Conservation (phyloP, 208 protist genomes). For the Leishmania arabica region DNA sequence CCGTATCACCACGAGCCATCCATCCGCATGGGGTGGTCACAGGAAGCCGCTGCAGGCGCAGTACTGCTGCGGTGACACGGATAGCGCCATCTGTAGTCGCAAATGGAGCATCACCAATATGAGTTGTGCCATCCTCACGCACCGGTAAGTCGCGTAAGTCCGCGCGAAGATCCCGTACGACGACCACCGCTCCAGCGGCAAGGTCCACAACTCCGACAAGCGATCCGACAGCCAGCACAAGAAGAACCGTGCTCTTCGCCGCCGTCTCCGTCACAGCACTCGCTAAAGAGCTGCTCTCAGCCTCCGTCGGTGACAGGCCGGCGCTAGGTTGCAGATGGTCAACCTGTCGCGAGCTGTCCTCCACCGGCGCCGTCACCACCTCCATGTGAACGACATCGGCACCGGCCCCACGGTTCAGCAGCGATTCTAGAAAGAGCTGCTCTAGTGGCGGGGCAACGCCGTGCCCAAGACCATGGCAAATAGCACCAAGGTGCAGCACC, state of each 20-base stretch:
- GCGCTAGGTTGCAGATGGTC: neutral
- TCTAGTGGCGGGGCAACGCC: neutral
- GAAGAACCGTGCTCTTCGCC: conserved; percentile 1
- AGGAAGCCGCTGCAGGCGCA: conserved; percentile 12
- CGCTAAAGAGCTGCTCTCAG: neutral
- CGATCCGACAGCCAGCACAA: conserved; percentile 16
- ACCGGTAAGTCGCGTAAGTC: neutral
- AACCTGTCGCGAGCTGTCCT: no score
- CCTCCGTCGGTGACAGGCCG: neutral
- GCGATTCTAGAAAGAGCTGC: neutral
- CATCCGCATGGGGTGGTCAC: conserved; percentile 7
- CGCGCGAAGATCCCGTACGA: conserved; percentile 14
- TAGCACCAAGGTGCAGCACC: conserved; percentile 7
- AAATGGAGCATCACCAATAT: neutral
- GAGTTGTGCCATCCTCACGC: neutral
- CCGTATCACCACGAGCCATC: neutral
- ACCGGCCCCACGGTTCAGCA: conserved; percentile 13
- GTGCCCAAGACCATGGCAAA: neutral
- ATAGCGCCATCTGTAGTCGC: neutral
- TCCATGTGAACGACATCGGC: conserved; percentile 16
- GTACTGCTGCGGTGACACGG: neutral
- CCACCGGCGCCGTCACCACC: neutral
- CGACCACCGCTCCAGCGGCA: conserved; percentile 6
- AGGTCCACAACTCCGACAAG: conserved; percentile 21
- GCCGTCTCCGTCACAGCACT: neutral